These are phyloP conservation scores for Cordyceps fumosorosea DNA, from an alignment of 2,329 filamentous ascomycete species.

Conservation along the genomic window DNA sequence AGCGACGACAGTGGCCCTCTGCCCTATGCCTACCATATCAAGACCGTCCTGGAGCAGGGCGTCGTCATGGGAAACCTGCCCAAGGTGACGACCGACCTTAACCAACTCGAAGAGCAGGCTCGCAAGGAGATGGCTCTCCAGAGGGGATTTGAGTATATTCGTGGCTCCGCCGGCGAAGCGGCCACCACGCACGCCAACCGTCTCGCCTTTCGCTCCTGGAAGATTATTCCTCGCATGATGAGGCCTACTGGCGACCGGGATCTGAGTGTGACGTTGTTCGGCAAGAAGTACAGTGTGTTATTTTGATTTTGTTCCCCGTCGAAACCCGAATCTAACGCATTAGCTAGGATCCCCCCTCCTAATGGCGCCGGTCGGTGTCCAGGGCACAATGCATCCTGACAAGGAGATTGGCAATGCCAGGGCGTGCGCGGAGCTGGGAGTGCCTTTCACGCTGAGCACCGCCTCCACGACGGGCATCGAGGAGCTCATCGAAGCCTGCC, in stretches of 20 bases:
- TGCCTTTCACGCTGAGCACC: slow-evolving; percentile 64
- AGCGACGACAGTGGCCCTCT: slow-evolving; percentile 15
- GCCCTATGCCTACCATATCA: slow-evolving; percentile 38
- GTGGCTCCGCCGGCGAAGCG: slow-evolving; percentile 55
- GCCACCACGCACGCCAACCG: slow-evolving; percentile 55
- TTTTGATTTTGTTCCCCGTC: no score
- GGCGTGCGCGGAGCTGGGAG: slow-evolving; percentile 51
- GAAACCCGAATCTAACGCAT: background rate
- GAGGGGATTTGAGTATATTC: slow-evolving; percentile 52
- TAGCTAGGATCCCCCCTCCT: slow-evolving; percentile 43
- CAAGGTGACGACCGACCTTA: slow-evolving; percentile 52
- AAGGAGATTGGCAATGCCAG: slow-evolving; percentile 57
- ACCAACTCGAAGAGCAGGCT: slow-evolving; percentile 49
- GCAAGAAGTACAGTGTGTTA: slow-evolving; percentile 35
- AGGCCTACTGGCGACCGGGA: slow-evolving; percentile 37
- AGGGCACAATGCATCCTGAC: slow-evolving; percentile 59
- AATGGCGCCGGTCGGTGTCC: slow-evolving; percentile 64
- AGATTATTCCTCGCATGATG: slow-evolving; percentile 48
- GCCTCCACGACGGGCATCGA: slow-evolving; percentile 59
- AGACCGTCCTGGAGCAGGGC: slow-evolving; percentile 45
- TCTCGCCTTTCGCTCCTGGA: slow-evolving; percentile 47
- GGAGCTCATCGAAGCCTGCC: slow-evolving; percentile 54
- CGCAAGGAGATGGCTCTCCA: slow-evolving; percentile 35
- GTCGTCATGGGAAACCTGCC: slow-evolving; percentile 42
- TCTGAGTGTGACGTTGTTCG: slow-evolving; percentile 47